Evolutionary conservation across 495 filamentous ascomycete species (phyloP), one percentile per base, ranked within the genome.

Genomic region (Amorphotheca resinae): DNA sequence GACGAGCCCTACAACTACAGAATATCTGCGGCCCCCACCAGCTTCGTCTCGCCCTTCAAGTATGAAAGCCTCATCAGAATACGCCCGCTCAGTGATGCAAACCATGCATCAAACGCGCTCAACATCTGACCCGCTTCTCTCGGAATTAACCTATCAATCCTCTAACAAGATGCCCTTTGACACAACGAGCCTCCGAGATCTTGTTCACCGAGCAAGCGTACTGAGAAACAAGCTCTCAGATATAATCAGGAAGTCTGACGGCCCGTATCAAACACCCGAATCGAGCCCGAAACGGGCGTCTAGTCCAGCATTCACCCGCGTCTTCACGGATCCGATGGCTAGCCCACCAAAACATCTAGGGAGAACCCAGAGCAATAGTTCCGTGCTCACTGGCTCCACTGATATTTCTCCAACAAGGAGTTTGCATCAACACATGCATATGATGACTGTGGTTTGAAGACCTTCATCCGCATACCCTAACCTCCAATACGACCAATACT

Each of bases 141-240:
- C 59, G 23, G 56, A 67, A 14, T 50, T 65, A 15, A 53, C 65
- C 7, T 60, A 64, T 34, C 59, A 70, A 14, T 60, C 76, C 9
- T 62, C 75, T 33, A 80, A 81, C 48, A 93, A 93, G 59, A 76
- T 94, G 23, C 84, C 84, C 11, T 95, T 95, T 51, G 87, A 94
- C 56, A 94, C 87, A 8, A 85, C 81, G 23, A 93, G 84, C 44
- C 74, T 95, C 16, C 78, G 80, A 46, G 84, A 89, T 58, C 68
- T 95, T 36, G 87, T 95, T 14, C 77, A 84, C 44, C 80, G 87
- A 30, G 87, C 88, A 2, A 80, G 79, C 22, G 78, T 78, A 9
- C 72, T 94, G 17, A 82, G 74, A 8, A 76, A 83, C 46, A 71
- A 74, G 4, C 62, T 88, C 37, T 80, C 82, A 34, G 83, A 88